A percentile compares a stretch with the other conserved stretches of the same genome.
phyloP scores from a whole-genome alignment of 163 green algal genomes.

The Coccomyxa subellipsoidea region DNA sequence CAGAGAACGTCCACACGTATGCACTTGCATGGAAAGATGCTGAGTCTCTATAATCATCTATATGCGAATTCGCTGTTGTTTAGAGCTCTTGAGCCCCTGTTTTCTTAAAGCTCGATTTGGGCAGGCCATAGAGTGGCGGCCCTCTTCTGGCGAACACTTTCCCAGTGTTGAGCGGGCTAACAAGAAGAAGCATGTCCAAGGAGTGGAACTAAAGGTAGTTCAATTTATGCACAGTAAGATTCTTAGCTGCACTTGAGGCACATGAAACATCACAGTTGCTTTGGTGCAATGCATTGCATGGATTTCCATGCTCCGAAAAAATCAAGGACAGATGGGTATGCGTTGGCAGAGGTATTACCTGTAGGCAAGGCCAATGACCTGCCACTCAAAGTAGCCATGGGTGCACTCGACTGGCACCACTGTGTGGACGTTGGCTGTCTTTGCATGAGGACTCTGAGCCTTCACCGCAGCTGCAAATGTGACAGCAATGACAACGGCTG shows the following conservation, averaged over 20 bases:
- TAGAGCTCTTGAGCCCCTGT: no score
- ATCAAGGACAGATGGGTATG: background rate
- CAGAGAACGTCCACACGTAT: no score
- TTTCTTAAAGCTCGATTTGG: background rate
- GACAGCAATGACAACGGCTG: background rate
- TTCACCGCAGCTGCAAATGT: background rate
- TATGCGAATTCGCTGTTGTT: background rate
- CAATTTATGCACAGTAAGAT: background rate
- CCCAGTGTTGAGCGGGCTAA: no score
- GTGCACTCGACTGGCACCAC: slow-evolving; percentile 47
- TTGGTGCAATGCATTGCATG: background rate
- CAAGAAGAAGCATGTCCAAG: no score
- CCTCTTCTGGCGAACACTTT: no score
- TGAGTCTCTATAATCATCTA: background rate
- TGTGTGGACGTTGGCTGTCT: slow-evolving; percentile 34
- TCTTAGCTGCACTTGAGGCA: background rate
- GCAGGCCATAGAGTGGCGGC: background rate
- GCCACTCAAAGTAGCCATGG: slow-evolving; percentile 50
- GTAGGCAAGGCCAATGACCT: slow-evolving; percentile 68
- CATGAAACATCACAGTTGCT: background rate
- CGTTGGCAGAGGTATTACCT: background rate
- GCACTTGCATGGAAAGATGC: no score
- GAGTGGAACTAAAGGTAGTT: background rate
- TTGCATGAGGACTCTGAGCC: background rate
- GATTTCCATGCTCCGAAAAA: background rate